Conservation (phyloP, 1,284 basidiomycete genomes). For the Boletus nobilissimus region DNA sequence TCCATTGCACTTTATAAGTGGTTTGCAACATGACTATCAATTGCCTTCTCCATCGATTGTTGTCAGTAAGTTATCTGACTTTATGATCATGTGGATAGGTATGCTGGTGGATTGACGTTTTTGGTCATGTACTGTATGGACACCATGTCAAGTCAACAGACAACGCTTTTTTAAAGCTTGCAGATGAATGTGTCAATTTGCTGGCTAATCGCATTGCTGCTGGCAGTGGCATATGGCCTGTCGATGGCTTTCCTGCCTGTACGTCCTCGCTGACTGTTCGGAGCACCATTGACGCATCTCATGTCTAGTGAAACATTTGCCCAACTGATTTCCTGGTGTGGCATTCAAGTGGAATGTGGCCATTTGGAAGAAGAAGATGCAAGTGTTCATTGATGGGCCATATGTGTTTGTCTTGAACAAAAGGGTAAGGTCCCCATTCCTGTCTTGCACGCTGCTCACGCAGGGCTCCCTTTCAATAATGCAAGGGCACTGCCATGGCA, state of each 20-base stretch:
- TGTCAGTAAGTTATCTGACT: slow-evolving; percentile 48
- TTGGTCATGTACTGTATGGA: slow-evolving; percentile 73
- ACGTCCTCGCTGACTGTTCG: slow-evolving; percentile 28
- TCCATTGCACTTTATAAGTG: slow-evolving; percentile 51
- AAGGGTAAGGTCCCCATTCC: slow-evolving; percentile 54
- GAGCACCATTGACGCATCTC: slow-evolving; percentile 2
- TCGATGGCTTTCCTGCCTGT: slow-evolving; percentile 67
- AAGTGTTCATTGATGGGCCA: slow-evolving; percentile 73
- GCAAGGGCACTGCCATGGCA: slow-evolving; percentile 60
- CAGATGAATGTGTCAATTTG: slow-evolving; percentile 68
- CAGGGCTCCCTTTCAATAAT: slow-evolving; percentile 48
- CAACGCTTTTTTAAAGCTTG: slow-evolving; percentile 67
- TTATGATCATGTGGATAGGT: slow-evolving; percentile 46
- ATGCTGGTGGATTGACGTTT: slow-evolving; percentile 70
- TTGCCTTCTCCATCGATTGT: slow-evolving; percentile 81
- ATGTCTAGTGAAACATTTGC: slow-evolving; percentile 51
- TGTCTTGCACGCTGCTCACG: not conserved
- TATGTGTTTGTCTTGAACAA: slow-evolving; percentile 66
- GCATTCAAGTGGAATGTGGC: slow-evolving; percentile 64
- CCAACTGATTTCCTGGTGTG: slow-evolving; percentile 58
- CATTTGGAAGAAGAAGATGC: slow-evolving; percentile 72
- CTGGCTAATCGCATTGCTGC: slow-evolving; percentile 70
- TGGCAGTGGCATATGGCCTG: slow-evolving; percentile 74
- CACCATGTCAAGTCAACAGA: slow-evolving; percentile 62
- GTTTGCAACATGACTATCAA: slow-evolving; percentile 73